These are phyloP conservation scores for Beauveria sp. DNA, from an alignment of 2,329 filamentous ascomycete species.

Conservation along the genomic window DNA sequence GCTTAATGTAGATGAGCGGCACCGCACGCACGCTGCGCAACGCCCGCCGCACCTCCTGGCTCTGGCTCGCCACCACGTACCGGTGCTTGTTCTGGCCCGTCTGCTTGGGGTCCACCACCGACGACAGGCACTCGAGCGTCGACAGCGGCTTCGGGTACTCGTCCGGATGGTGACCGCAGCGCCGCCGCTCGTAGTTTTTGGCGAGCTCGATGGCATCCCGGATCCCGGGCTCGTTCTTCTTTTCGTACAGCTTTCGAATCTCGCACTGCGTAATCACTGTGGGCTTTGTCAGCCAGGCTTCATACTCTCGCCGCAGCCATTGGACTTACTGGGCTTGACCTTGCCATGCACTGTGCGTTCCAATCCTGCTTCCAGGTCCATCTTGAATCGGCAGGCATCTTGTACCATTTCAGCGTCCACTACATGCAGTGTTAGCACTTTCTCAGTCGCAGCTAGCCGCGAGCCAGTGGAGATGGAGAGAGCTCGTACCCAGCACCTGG, in stretches of 20 bases:
- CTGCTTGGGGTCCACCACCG: constrained; percentile 72
- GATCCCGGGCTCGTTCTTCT: constrained; percentile 45
- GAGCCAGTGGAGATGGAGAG: constrained; percentile 2
- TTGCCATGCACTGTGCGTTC: constrained; percentile 80
- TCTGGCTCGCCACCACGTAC: constrained; percentile 72
- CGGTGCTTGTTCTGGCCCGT: constrained; percentile 67
- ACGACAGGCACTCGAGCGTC: constrained; percentile 60
- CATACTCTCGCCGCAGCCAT: background rate
- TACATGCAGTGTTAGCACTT: constrained; percentile 23
- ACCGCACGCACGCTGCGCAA: constrained; percentile 64
- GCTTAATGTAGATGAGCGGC: constrained; percentile 69
- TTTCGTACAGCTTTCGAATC: constrained; percentile 68
- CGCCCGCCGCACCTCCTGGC: constrained; percentile 51
- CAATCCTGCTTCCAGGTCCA: constrained; percentile 72
- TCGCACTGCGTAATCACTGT: constrained; percentile 73
- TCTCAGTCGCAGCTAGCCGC: background rate
- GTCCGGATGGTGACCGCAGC: constrained; percentile 70
- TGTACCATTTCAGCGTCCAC: constrained; percentile 80
- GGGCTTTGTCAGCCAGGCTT: constrained; percentile 10
- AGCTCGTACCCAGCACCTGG: constrained; percentile 63
- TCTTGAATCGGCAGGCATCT: constrained; percentile 77
- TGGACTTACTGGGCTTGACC: constrained; percentile 67
- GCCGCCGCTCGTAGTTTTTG: constrained; percentile 66
- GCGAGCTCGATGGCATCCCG: constrained; percentile 62
- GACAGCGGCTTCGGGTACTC: constrained; percentile 64